Percentiles rank a stretch among this genome's conserved stretches.
Evolutionary conservation across 2,329 filamentous ascomycete genomes (phyloP).

Genomic region (Fusarium protoensiforme): DNA sequence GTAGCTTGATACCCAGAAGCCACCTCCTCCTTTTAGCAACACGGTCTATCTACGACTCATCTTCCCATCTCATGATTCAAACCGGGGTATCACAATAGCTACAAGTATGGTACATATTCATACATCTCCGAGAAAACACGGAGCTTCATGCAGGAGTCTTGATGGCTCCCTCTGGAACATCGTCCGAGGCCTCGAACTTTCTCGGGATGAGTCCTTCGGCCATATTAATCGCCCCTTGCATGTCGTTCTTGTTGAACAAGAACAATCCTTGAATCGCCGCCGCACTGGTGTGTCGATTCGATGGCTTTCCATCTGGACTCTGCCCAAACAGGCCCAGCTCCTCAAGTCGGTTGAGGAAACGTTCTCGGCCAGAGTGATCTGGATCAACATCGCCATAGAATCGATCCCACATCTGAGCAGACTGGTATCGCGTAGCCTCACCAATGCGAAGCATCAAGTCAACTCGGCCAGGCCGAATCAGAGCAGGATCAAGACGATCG

Average conservation of each 20-base stretch:
- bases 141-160: conserved; percentile 52
- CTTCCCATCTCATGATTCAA: conserved; percentile 8
- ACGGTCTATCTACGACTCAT: conserved; percentile 7
- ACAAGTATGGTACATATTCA: conserved; percentile 24
- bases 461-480: conserved; percentile 90
- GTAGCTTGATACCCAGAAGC: background rate
- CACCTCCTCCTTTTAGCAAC: background rate
- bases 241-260: conserved; percentile 92
- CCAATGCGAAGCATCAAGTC: conserved; percentile 94
- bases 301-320: conserved; percentile 58
- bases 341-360: conserved; percentile 78
- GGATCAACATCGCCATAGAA: conserved; percentile 89
- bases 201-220: conserved; percentile 73
- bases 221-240: conserved; percentile 87
- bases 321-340: conserved; percentile 77
- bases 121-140: conserved; percentile 7
- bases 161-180: conserved; percentile 51
- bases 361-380: conserved; percentile 68
- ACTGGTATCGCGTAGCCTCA: conserved; percentile 87
- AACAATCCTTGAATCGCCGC: conserved; percentile 95
- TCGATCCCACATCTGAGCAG: conserved; percentile 88
- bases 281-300: conserved; percentile 75
- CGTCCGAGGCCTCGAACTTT: conserved; percentile 63
- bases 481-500: conserved; percentile 86
- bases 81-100: conserved; percentile 30